Evolutionary conservation across 129 eudicot species (phyloP).

Genomic region (Chrysanthemum makinoi): DNA sequence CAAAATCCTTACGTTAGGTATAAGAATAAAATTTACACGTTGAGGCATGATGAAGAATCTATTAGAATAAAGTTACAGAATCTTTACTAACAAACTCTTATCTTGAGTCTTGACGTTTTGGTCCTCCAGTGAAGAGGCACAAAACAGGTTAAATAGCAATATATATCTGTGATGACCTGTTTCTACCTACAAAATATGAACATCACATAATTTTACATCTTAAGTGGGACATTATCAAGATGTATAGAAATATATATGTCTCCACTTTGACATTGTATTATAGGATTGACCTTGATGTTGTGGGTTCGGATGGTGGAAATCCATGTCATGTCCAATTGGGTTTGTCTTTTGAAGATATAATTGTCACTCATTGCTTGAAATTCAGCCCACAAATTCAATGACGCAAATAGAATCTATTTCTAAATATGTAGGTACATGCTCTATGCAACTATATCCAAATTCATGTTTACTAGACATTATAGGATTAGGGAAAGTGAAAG

Average conservation of each 20-base stretch:
- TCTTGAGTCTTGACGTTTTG: too few species aligned
- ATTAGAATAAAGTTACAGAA: too few species aligned
- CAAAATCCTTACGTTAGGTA: too few species aligned
- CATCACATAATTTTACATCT: not conserved
- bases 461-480: conserved; percentile 6
- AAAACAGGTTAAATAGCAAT: too few species aligned
- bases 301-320: conserved; percentile 40
- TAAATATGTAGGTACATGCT: conserved; percentile 1
- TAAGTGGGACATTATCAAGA: conserved; percentile 10
- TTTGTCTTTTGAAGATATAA: conserved; percentile 32
- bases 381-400: not conserved
- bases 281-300: conserved; percentile 29
- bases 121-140: too few species aligned
- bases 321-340: conserved; percentile 42
- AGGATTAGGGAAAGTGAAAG: conserved; percentile 1
- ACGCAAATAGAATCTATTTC: not conserved
- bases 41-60: too few species aligned
- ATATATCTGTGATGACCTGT: too few species aligned
- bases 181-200: too few species aligned
- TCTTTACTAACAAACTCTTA: too few species aligned
- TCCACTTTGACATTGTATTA: conserved; percentile 32
- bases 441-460: not conserved
- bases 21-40: too few species aligned
- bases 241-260: not conserved
- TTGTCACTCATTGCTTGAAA: conserved; percentile 30